phyloP scores from a whole-genome alignment of 345 rosid species.

The Aethionema arabicum region DNA sequence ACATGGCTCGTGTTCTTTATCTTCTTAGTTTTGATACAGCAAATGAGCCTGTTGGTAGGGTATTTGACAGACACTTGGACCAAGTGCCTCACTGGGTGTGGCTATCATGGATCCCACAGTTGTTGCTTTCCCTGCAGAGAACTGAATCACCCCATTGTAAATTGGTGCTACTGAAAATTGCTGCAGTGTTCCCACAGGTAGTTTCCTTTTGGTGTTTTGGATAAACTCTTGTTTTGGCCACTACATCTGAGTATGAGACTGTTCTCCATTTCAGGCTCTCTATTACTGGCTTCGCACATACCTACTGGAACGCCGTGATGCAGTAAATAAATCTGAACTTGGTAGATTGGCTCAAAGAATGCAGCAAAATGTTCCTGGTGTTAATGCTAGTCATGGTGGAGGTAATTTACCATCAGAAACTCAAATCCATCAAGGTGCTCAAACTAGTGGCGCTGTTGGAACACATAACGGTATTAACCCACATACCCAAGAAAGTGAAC shows the following conservation, averaged over 20 bases:
- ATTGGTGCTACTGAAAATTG: constrained; percentile 86
- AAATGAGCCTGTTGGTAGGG: constrained; percentile 85
- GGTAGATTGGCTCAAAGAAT: constrained; percentile 82
- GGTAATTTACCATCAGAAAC: constrained; percentile 50
- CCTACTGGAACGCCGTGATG: constrained; percentile 97
- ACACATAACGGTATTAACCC: constrained; percentile 67
- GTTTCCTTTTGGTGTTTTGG: neutral
- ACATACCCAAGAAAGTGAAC: constrained; percentile 81
- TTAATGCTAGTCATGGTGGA: constrained; percentile 60
- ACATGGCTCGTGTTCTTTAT: constrained; percentile 90
- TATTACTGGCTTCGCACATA: constrained; percentile 99
- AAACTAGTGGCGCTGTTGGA: constrained; percentile 53
- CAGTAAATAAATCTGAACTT: constrained; percentile 77
- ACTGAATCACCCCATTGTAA: constrained; percentile 94
- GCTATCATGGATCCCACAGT: constrained; percentile 98
- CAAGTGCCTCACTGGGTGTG: constrained; percentile 99
- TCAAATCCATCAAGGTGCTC: constrained; percentile 62
- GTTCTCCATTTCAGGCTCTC: constrained; percentile 56
- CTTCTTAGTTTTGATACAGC: constrained; percentile 93
- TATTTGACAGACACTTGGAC: constrained; percentile 85
- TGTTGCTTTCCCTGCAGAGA: constrained; percentile 92
- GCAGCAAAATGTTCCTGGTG: constrained; percentile 66
- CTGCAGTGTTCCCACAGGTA: constrained; percentile 93
- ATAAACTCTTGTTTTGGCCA: constrained; percentile 11
- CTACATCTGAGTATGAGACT: constrained; percentile 15